These are phyloP conservation scores for Cladophialophora immunda DNA, from an alignment of 2,329 filamentous ascomycete genomes.

Conservation along the genomic window DNA sequence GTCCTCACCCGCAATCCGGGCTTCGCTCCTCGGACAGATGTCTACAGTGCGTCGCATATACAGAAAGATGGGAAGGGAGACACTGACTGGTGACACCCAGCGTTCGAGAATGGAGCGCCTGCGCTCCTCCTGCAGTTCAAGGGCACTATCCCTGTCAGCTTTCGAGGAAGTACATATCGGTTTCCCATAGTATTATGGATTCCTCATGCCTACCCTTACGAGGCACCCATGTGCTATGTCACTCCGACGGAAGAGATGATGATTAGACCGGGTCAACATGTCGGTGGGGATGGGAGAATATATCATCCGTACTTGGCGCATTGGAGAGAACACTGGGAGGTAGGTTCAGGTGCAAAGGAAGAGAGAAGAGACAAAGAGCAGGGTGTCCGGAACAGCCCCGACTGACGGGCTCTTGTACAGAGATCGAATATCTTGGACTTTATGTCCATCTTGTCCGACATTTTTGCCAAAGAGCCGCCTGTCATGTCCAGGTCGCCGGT, in stretches of 20 bases:
- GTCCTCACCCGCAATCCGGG: constrained; percentile 81
- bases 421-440: constrained; percentile 87
- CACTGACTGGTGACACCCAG: constrained; percentile 55
- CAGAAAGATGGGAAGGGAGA: constrained; percentile 2
- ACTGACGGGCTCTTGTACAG: constrained; percentile 49
- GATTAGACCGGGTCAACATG: constrained; percentile 91
- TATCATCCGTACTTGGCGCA: constrained; percentile 95
- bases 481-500: constrained; percentile 76
- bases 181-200: constrained; percentile 95
- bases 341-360: constrained; percentile 57
- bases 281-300: constrained; percentile 82
- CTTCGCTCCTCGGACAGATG: constrained; percentile 82
- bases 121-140: constrained; percentile 85
- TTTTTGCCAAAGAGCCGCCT: constrained; percentile 95
- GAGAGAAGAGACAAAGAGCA: not conserved
- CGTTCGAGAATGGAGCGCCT: constrained; percentile 86
- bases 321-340: constrained; percentile 91
- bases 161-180: constrained; percentile 86
- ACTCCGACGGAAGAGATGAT: constrained; percentile 88
- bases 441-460: constrained; percentile 78
- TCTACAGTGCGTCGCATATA: constrained; percentile 77
- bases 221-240: constrained; percentile 87
- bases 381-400: not conserved
- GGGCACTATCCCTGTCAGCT: constrained; percentile 89
- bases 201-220: constrained; percentile 85